Conservation (phyloP, 345 rosid genomes). For the Punica granatum region DNA sequence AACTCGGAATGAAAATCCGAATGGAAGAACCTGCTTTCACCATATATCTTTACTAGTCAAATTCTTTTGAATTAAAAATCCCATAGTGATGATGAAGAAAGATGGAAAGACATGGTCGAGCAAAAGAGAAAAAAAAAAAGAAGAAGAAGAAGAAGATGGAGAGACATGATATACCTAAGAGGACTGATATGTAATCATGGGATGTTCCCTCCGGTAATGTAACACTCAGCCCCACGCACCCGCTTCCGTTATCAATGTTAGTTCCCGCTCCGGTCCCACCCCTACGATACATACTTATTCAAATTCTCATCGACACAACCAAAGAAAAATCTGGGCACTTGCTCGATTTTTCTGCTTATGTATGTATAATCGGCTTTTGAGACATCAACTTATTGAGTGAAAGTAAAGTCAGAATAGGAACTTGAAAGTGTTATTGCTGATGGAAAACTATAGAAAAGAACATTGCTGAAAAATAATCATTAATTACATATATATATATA, state of each 20-base stretch:
- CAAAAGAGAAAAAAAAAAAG: no score
- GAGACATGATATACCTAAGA: background rate
- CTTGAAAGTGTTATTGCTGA: no score
- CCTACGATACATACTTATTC: background rate
- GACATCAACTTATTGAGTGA: no score
- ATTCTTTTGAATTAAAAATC: background rate
- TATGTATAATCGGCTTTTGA: no score
- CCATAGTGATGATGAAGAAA: background rate
- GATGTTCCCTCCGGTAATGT: slow-evolving; percentile 1
- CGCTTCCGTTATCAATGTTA: background rate
- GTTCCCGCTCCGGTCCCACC: background rate
- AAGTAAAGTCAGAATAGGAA: no score
- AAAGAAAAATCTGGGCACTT: background rate
- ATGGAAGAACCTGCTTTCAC: no score
- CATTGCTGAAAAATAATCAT: no score
- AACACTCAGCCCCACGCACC: background rate
- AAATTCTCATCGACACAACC: background rate
- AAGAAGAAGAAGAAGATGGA: no score
- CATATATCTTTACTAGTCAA: background rate
- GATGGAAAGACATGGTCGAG: background rate
- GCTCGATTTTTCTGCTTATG: no score
- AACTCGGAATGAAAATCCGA: no score
- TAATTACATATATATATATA: no score
- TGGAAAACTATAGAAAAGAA: no score
- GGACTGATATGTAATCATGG: background rate